Conservation (phyloP, 2,329 filamentous ascomycete species). For the Aureobasidium sp. region DNA sequence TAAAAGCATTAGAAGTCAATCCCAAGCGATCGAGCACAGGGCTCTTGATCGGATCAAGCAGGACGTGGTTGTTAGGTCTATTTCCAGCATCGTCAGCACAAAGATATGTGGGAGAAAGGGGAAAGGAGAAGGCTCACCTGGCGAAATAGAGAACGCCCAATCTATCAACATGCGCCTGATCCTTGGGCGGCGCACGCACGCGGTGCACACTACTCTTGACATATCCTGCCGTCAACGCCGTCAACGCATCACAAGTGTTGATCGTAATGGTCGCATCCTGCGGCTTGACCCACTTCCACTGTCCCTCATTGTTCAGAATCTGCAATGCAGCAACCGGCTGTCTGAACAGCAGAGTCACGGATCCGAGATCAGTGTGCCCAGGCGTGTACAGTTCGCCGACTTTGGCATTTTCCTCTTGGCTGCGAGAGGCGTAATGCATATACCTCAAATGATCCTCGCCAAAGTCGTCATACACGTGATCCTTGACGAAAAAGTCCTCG, state of each 20-base stretch:
- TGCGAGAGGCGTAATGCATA: conserved; percentile 49
- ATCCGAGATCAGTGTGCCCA: conserved; percentile 39
- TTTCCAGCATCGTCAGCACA: not conserved
- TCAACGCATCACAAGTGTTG: conserved; percentile 35
- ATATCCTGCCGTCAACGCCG: conserved; percentile 34
- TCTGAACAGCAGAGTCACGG: conserved; percentile 34
- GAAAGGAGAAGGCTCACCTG: conserved; percentile 26
- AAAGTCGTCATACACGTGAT: conserved; percentile 53
- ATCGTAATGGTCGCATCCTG: conserved; percentile 36
- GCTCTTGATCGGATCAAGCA: conserved; percentile 34
- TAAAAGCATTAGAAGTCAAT: conserved; percentile 27
- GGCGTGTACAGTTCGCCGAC: conserved; percentile 26
- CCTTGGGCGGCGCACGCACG: conserved; percentile 41
- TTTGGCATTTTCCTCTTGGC: conserved; percentile 25
- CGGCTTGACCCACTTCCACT: conserved; percentile 36
- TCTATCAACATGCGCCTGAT: conserved; percentile 44
- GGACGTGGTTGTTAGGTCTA: conserved; percentile 33
- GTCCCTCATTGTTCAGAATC: conserved; percentile 28
- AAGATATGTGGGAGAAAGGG: not conserved
- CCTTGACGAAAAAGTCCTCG: conserved; percentile 49
- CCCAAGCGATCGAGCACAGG: conserved; percentile 31
- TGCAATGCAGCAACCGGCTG: conserved; percentile 34
- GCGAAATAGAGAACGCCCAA: conserved; percentile 48
- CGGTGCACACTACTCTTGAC: conserved; percentile 45
- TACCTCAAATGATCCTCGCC: conserved; percentile 57